Evolutionary conservation across 2,329 filamentous ascomycete species (phyloP).

Genomic region (Bipolaris gigantea): DNA sequence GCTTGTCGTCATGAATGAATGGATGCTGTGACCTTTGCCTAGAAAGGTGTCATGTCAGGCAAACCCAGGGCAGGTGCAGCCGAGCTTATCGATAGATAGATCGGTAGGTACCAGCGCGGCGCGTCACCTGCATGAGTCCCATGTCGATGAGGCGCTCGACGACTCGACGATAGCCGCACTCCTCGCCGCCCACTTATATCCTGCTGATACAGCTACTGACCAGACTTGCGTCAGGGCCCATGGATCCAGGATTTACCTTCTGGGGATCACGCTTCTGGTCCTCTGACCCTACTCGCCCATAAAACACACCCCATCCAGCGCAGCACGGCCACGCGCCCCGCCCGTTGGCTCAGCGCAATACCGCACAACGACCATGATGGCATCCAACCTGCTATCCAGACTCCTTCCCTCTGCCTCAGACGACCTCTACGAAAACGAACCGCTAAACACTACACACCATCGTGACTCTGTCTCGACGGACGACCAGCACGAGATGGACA

Average conservation of each 20-base stretch:
- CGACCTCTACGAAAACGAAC: conserved; percentile 51
- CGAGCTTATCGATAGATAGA: conserved; percentile 33
- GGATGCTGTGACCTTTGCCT: conserved; percentile 17
- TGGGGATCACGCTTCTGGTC: conserved; percentile 23
- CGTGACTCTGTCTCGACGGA: conserved; percentile 36
- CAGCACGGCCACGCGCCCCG: conserved; percentile 31
- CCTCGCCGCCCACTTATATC: conserved; percentile 14
- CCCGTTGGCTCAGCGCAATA: conserved; percentile 28
- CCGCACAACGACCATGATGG: conserved; percentile 47
- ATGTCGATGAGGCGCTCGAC: conserved; percentile 19
- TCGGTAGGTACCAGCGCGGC: conserved; percentile 23
- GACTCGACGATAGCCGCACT: conserved; percentile 31
- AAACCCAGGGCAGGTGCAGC: conserved; percentile 22
- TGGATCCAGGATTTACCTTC: conserved; percentile 23
- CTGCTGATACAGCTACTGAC: conserved; percentile 23
- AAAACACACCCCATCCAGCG: conserved; percentile 1
- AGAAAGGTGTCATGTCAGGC: conserved; percentile 19
- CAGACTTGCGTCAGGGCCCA: conserved; percentile 22
- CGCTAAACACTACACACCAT: conserved; percentile 20
- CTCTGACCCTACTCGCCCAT: conserved; percentile 16
- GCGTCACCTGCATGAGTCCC: conserved; percentile 30
- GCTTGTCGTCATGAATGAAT: conserved; percentile 33
- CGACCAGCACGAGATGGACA: conserved; percentile 52
- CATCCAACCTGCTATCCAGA: conserved; percentile 57
- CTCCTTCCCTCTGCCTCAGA: conserved; percentile 54